Evolutionary conservation across 2,329 filamentous ascomycete species (phyloP).

Genomic region (Pseudogymnoascus sp.): DNA sequence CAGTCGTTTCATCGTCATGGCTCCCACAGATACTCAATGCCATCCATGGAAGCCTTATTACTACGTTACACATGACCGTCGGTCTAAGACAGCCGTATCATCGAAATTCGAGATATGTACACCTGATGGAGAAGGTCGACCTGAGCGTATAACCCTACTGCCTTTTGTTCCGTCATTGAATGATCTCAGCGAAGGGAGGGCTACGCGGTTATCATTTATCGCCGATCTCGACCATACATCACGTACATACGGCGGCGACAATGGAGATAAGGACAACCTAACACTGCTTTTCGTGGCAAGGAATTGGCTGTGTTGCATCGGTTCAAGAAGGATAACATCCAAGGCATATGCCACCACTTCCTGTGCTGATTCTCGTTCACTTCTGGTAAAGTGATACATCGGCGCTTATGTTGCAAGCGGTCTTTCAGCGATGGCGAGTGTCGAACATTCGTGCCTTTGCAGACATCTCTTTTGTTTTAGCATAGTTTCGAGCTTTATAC

Average conservation of each 20-base stretch:
- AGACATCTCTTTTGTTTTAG: not conserved
- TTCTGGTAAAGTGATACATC: not conserved
- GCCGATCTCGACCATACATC: not conserved
- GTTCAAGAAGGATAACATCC: not conserved
- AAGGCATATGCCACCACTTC: not conserved
- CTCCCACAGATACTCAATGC: not conserved
- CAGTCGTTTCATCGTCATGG: not conserved
- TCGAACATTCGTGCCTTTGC: not conserved
- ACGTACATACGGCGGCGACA: not conserved
- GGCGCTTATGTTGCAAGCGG: not conserved
- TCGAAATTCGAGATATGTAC: not conserved
- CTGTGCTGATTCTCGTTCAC: not conserved
- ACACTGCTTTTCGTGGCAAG: not conserved
- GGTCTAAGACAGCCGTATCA: not conserved
- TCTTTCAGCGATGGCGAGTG: not conserved
- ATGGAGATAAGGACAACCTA: not conserved
- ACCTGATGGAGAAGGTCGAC: not conserved
- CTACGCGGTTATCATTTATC: not conserved
- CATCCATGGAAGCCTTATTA: not conserved
- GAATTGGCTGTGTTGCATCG: not conserved
- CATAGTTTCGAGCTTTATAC: not conserved
- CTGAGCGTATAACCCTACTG: not conserved
- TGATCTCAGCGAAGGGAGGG: not conserved
- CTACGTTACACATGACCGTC: not conserved
- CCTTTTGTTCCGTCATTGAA: not conserved